Conservation (phyloP, 2,329 filamentous ascomycete species). For the Dactylellina drechsleri region DNA sequence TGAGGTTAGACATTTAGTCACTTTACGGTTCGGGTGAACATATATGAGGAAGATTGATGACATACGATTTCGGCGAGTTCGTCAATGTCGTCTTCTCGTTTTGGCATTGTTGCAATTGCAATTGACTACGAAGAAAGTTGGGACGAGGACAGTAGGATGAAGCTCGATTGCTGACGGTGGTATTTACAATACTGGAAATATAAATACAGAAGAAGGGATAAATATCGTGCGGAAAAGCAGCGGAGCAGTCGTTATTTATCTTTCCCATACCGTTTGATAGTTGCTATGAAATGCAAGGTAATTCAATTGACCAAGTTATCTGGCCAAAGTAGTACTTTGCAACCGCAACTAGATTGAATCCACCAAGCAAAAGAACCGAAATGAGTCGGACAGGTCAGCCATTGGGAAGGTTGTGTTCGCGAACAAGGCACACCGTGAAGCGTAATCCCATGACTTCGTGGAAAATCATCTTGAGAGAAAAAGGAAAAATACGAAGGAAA, state of each 20-base stretch:
- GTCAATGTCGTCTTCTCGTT: conserved; percentile 24
- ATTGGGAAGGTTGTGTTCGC: neutral
- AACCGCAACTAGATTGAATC: no score
- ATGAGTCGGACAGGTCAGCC: conserved; percentile 26
- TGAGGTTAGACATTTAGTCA: no score
- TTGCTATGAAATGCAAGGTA: neutral
- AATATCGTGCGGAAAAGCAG: neutral
- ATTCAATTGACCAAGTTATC: no score
- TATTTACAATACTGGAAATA: neutral
- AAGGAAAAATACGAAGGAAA: no score
- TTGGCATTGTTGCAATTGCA: conserved; percentile 14
- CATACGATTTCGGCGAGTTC: conserved; percentile 55
- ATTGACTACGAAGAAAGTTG: neutral
- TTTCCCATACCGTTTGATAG: neutral
- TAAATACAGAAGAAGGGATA: neutral
- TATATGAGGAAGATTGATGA: neutral
- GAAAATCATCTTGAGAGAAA: neutral
- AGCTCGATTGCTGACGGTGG: neutral
- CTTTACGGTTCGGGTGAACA: no score
- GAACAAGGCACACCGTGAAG: conserved; percentile 11
- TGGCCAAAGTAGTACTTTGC: no score
- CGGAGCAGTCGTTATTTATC: conserved; percentile 22
- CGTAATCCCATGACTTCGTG: conserved; percentile 52
- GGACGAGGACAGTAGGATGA: no score
- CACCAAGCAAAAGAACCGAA: conserved; percentile 5